phyloP scores from a whole-genome alignment of 2,329 filamentous ascomycete species.

The Pseudogymnoascus sp. region DNA sequence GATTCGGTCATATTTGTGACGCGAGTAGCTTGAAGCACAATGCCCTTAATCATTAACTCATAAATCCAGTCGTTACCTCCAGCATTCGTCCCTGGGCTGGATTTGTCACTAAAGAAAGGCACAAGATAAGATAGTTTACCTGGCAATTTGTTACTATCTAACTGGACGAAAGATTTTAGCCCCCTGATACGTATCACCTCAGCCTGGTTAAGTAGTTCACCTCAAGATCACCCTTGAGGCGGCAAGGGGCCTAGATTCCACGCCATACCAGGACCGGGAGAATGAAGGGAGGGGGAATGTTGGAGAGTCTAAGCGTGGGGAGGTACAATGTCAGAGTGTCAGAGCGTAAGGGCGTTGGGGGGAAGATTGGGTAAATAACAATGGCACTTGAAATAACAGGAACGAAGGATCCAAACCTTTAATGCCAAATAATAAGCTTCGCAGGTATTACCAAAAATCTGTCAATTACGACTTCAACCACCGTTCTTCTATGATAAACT shows the following conservation, averaged over 20 bases:
- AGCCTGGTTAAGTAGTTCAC: too few species aligned
- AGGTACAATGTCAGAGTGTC: too few species aligned
- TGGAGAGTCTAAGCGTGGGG: too few species aligned
- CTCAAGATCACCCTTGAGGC: too few species aligned
- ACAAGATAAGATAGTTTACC: background rate
- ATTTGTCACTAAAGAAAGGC: conserved; percentile 8
- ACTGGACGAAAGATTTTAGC: conserved; percentile 2
- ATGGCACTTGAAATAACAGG: background rate
- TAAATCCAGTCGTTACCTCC: background rate
- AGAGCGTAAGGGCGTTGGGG: too few species aligned
- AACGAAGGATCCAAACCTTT: background rate
- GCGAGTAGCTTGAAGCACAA: conserved; percentile 12
- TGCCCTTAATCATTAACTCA: conserved; percentile 7
- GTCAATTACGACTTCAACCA: background rate
- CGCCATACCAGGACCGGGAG: too few species aligned
- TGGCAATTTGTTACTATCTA: background rate
- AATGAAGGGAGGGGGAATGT: too few species aligned
- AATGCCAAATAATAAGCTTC: background rate
- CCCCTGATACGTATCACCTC: background rate
- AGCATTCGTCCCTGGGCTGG: too few species aligned
- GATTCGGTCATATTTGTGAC: conserved; percentile 8
- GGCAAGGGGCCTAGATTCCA: too few species aligned
- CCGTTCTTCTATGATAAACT: background rate
- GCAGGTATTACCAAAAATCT: conserved; percentile 11
- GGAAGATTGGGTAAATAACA: too few species aligned